Evolutionary conservation across 768 basidiomycete species (phyloP).

Genomic region (Lactifluus rugatus): DNA sequence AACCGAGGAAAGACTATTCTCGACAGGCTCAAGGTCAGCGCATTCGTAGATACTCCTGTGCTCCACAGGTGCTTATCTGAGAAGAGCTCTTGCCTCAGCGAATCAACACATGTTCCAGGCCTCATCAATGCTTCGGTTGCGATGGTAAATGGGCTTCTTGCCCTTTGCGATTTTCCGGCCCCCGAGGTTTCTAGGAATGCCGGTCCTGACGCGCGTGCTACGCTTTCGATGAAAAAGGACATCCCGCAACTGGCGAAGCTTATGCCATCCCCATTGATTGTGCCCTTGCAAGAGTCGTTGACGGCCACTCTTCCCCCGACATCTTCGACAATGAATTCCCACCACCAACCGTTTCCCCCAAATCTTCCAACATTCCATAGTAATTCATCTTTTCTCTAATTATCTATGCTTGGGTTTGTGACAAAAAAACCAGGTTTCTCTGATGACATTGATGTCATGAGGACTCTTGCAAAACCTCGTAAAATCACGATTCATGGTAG

Average conservation of each 20-base stretch:
- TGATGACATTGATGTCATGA: slow-evolving; percentile 87
- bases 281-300: slow-evolving; percentile 88
- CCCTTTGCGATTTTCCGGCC: slow-evolving; percentile 50
- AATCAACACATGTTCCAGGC: slow-evolving; percentile 34
- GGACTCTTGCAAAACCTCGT: slow-evolving; percentile 80
- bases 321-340: slow-evolving; percentile 42
- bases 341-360: slow-evolving; percentile 72
- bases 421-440: slow-evolving; percentile 44
- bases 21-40: slow-evolving; percentile 48
- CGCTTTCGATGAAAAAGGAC: slow-evolving; percentile 41
- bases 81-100: slow-evolving; percentile 40
- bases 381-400: slow-evolving; percentile 25
- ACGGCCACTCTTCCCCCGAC: slow-evolving; percentile 81
- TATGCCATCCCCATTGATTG: slow-evolving; percentile 60
- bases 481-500: slow-evolving; percentile 80
- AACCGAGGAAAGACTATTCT: slow-evolving; percentile 47
- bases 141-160: slow-evolving; percentile 64
- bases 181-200: slow-evolving; percentile 23
- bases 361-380: slow-evolving; percentile 69
- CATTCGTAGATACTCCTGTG: background rate
- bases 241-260: slow-evolving; percentile 47
- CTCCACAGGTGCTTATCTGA: background rate
- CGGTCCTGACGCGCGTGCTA: slow-evolving; percentile 24
- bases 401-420: background rate
- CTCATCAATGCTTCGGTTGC: slow-evolving; percentile 40